Evolutionary conservation across 1,284 basidiomycete genomes (phyloP).

Genomic region (Malassezia slooffiae): DNA sequence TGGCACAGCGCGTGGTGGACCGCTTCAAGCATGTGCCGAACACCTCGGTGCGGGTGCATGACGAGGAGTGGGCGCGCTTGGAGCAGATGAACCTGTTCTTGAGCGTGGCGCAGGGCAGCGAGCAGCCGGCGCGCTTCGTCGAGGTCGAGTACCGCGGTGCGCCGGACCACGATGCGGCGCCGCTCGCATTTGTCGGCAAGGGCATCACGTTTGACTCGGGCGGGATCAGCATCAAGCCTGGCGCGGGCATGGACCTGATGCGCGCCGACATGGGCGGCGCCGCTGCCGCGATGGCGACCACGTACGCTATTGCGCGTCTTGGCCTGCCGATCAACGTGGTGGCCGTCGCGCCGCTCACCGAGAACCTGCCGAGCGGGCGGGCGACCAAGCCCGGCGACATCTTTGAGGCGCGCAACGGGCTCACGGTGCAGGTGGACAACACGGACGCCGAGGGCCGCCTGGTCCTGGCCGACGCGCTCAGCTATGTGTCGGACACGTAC

Average conservation of each 20-base stretch:
- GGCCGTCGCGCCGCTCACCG: constrained; percentile 62
- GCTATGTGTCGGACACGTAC: constrained; percentile 67
- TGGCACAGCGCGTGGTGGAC: constrained; percentile 60
- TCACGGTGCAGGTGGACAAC: constrained; percentile 76
- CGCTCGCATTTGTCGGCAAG: constrained; percentile 72
- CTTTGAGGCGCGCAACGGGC: constrained; percentile 76
- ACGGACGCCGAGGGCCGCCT: constrained; percentile 79
- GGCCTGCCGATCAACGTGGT: constrained; percentile 68
- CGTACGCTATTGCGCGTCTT: constrained; percentile 68
- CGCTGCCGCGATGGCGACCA: constrained; percentile 62
- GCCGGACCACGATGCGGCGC: constrained; percentile 52
- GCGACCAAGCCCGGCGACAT: constrained; percentile 76
- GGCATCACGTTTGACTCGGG: constrained; percentile 59
- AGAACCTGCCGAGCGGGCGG: constrained; percentile 59
- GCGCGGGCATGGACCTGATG: constrained; percentile 54
- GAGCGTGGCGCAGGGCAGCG: constrained; percentile 70
- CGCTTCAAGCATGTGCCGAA: constrained; percentile 61
- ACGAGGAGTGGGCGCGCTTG: constrained; percentile 73
- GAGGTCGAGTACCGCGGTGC: constrained; percentile 79
- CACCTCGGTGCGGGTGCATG: constrained; percentile 61
- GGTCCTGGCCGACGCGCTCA: constrained; percentile 64
- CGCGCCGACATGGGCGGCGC: constrained; percentile 51
- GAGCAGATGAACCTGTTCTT: constrained; percentile 81
- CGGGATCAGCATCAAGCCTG: constrained; percentile 73
- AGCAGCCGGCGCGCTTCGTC: constrained; percentile 73